Conservation (phyloP, 1,139 yeast genomes). For the Kluyveromyces sp. region DNA sequence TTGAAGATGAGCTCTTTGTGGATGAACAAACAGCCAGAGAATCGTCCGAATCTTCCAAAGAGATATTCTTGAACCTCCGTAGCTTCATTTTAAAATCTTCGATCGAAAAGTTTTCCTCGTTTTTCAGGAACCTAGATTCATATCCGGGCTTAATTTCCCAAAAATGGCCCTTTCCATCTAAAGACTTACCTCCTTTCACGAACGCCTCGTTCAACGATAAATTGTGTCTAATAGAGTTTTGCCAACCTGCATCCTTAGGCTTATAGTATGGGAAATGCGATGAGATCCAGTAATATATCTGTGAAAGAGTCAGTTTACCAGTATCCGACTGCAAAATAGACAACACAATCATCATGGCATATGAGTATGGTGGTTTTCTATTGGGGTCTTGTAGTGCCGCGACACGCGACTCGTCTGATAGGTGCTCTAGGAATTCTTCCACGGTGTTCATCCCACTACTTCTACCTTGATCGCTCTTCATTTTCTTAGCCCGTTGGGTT, state of each 20-base stretch:
- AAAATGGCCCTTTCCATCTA: conserved; percentile 94
- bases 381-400: conserved; percentile 18
- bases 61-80: conserved; percentile 1
- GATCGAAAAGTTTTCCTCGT: conserved; percentile 16
- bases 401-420: conserved; percentile 35
- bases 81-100: conserved; percentile 22
- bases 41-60: background rate
- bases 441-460: conserved; percentile 18
- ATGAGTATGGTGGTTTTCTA: conserved; percentile 83
- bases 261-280: conserved; percentile 78
- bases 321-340: conserved; percentile 81
- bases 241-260: conserved; percentile 90
- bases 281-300: conserved; percentile 89
- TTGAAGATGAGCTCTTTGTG: no score
- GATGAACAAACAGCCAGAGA: background rate
- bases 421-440: conserved; percentile 18
- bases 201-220: conserved; percentile 81
- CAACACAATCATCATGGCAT: conserved; percentile 91
- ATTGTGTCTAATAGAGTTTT: conserved; percentile 77
- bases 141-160: conserved; percentile 86
- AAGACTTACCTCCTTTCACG: conserved; percentile 82
- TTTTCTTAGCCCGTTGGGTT: conserved; percentile 18
- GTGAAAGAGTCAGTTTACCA: conserved; percentile 76
- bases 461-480: conserved; percentile 12
- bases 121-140: conserved; percentile 74